These are phyloP conservation scores for Aureobasidium mangrovei DNA, from an alignment of 2,329 filamentous ascomycete genomes.

Conservation along the genomic window DNA sequence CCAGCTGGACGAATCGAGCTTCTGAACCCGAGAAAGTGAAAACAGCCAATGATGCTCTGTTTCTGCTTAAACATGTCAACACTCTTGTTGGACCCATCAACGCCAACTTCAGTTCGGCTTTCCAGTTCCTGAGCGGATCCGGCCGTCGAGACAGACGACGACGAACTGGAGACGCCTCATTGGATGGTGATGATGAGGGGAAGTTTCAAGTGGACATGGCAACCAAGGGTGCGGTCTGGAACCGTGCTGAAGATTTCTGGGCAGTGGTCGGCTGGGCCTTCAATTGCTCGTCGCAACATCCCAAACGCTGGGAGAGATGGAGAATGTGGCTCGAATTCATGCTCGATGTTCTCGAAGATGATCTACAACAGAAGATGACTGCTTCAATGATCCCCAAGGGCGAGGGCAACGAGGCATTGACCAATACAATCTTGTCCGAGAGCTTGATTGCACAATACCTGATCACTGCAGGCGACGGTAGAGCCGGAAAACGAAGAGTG, in stretches of 20 bases:
- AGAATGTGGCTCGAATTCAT: conserved; percentile 70
- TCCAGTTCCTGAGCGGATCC: conserved; percentile 48
- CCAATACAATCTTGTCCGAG: conserved; percentile 32
- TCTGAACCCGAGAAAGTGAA: conserved; percentile 51
- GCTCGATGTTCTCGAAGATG: conserved; percentile 65
- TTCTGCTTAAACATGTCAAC: conserved; percentile 61
- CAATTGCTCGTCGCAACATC: conserved; percentile 70
- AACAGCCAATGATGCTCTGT: conserved; percentile 57
- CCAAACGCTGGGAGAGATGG: conserved; percentile 74
- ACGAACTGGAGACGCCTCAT: conserved; percentile 16
- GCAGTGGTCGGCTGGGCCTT: conserved; percentile 83
- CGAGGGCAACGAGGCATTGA: conserved; percentile 15
- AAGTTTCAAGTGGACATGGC: conserved; percentile 30
- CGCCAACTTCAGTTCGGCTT: conserved; percentile 61
- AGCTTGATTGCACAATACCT: conserved; percentile 57
- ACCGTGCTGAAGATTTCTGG: conserved; percentile 80
- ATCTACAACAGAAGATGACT: conserved; percentile 52
- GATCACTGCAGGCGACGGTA: conserved; percentile 28
- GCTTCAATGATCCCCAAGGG: conserved; percentile 16
- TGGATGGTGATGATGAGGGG: conserved; percentile 29
- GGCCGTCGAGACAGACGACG: conserved; percentile 4
- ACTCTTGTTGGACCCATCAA: conserved; percentile 59
- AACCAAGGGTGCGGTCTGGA: conserved; percentile 59
- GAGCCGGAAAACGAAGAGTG: conserved; percentile 43
- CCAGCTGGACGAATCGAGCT: conserved; percentile 65